Evolutionary conservation across 1,284 basidiomycete genomes (phyloP).

Genomic region (Stygiomarasmius scandens): DNA sequence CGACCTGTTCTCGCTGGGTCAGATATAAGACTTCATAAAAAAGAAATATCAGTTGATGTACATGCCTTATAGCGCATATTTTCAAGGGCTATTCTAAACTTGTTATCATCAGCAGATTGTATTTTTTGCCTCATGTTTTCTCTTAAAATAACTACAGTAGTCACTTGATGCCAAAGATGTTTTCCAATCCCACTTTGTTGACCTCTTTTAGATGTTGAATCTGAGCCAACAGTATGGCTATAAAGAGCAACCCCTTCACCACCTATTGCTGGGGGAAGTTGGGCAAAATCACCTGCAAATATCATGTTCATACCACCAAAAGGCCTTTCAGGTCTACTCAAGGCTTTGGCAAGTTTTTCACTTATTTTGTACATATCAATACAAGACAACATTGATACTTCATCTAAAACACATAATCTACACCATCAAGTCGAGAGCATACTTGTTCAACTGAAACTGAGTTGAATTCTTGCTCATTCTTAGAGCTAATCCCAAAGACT

Average conservation of each 20-base stretch:
- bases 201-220: neutral
- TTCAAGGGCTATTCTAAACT: constrained; percentile 29
- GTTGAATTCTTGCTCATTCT: neutral
- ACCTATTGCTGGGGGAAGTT: constrained; percentile 24
- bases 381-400: constrained; percentile 22
- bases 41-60: constrained; percentile 32
- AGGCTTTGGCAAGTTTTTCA: constrained; percentile 12
- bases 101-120: constrained; percentile 25
- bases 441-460: neutral
- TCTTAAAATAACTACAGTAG: constrained; percentile 35
- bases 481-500: constrained; percentile 23
- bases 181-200: constrained; percentile 32
- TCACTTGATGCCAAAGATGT: constrained; percentile 37
- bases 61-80: constrained; percentile 30
- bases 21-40: constrained; percentile 27
- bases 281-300: constrained; percentile 31
- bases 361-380: constrained; percentile 21
- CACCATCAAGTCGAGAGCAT: constrained; percentile 13
- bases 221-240: constrained; percentile 7
- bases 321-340: constrained; percentile 4
- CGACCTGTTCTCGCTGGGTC: neutral
- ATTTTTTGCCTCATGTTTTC: constrained; percentile 40
- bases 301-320: constrained; percentile 28
- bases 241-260: constrained; percentile 7
- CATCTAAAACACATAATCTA: constrained; percentile 24